Base-by-base conservation (phyloP, 176 grass and related monocot genomes). In the Eragrostis curvula region DNA sequence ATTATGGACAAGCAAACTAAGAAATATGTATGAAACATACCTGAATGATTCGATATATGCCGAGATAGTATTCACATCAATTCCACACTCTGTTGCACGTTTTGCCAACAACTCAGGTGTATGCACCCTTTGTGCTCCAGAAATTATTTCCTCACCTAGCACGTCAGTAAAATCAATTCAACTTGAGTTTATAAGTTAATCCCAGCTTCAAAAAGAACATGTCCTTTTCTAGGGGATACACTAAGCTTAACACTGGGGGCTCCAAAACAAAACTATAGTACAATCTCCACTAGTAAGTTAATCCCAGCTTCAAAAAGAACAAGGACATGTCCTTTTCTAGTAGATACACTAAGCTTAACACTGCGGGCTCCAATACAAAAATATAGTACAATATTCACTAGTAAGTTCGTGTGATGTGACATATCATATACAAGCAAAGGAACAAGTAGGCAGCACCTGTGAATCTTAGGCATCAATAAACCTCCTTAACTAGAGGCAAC, bases 101-200 rank as follows among this genome's bases (percentile, higher is more conserved):
- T 90, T 82, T 12, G 88, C 81, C 73, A 98, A 84, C 61, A 94
- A 82, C 53, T 98, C 92, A 42, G 92, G 95, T 18, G 74, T 84
- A 83, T 98, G 96, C 73, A 98, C 41, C 67, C 96, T 98, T 85
- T 98, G 92, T 24, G 92, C 92, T 83, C 96, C 96, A 68, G 90
- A 98, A 73, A 98, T 98, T 82, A 95, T 95, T 81, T 95, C 90
- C 86, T 95, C 96, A 0, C 92, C 96, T 95, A 28, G 32, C 8
- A 29, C 7, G 61, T 50, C 29, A 80, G n/a, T 5, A 52, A 77
- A 77, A 43, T 62, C 40, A 6, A 21, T 74, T 49, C 53, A 87
- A 3, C 12, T 78, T 8, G 32, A 48, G 12, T 66, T 65, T 36
- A 27, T 8, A 49, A 17, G 45, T 23, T 72, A 13, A 47, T 15